Evolutionary conservation across 331 rosid species (phyloP).

Genomic region (Spiraea crenata): DNA sequence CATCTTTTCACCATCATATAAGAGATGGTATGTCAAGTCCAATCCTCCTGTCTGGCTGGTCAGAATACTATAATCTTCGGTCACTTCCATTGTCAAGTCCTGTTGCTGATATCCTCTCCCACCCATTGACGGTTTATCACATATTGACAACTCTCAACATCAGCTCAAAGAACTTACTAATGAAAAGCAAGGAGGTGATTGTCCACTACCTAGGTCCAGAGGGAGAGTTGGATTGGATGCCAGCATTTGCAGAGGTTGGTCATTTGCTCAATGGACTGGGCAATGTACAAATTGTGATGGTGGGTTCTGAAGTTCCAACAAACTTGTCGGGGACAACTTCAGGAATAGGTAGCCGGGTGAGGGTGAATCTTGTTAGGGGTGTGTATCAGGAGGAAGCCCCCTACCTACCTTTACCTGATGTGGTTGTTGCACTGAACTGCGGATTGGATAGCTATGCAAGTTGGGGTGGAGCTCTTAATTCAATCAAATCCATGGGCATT

Average conservation of each 20-base stretch:
- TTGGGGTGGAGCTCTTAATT: conserved; percentile 56
- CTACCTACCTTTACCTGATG: conserved; percentile 55
- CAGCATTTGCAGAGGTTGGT: conserved; percentile 59
- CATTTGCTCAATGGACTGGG: conserved; percentile 62
- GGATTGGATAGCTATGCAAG: conserved; percentile 42
- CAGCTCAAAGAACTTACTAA: conserved; percentile 52
- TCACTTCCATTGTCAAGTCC: conserved; percentile 58
- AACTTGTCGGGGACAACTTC: conserved; percentile 61
- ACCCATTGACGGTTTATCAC: conserved; percentile 58
- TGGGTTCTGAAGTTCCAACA: conserved; percentile 63
- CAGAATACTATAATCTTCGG: conserved; percentile 59
- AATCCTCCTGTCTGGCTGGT: conserved; percentile 61
- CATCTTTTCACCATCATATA: conserved; percentile 46
- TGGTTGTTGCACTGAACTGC: conserved; percentile 48
- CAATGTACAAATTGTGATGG: conserved; percentile 58
- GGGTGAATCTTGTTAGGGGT: conserved; percentile 60
- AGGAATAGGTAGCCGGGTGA: conserved; percentile 58
- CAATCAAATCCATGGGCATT: conserved; percentile 46
- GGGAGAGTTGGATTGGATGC: conserved; percentile 73
- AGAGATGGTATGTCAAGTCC: conserved; percentile 33
- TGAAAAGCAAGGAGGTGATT: conserved; percentile 59
- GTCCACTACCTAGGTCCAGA: conserved; percentile 65
- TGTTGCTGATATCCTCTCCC: conserved; percentile 53
- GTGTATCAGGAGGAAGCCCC: conserved; percentile 64
- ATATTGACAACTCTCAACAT: conserved; percentile 51